These are phyloP conservation scores for Trametes cubensis DNA, from an alignment of 768 basidiomycete species.

Conservation along the genomic window DNA sequence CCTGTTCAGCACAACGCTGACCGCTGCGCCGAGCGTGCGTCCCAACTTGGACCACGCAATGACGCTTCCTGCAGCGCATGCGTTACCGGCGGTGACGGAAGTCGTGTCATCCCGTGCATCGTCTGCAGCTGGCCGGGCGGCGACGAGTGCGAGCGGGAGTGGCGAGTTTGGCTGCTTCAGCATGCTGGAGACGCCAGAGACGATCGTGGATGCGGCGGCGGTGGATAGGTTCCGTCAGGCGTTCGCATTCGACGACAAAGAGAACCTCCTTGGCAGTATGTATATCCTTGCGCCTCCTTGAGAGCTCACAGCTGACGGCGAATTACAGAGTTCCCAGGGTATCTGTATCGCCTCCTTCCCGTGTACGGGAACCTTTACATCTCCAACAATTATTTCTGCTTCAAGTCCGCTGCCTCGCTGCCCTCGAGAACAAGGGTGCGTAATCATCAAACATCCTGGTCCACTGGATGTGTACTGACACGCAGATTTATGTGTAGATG, in stretches of 20 bases:
- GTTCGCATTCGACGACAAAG: constrained; percentile 90
- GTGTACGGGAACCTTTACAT: constrained; percentile 87
- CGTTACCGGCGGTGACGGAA: constrained; percentile 53
- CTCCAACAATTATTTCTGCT: constrained; percentile 92
- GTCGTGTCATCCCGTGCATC: constrained; percentile 52
- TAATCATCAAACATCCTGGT: not conserved
- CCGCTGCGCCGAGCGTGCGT: constrained; percentile 8
- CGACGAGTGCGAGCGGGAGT: constrained; percentile 30
- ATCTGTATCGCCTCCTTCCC: constrained; percentile 87
- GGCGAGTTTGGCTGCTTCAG: constrained; percentile 73
- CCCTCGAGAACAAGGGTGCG: constrained; percentile 81
- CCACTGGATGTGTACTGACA: too few species aligned
- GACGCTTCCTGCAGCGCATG: constrained; percentile 31
- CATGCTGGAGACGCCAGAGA: constrained; percentile 75
- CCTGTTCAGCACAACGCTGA: constrained; percentile 25
- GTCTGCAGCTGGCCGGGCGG: constrained; percentile 25
- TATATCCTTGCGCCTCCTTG: constrained; percentile 23
- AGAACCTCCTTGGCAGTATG: constrained; percentile 86
- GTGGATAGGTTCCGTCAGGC: constrained; percentile 75
- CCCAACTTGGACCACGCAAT: constrained; percentile 25
- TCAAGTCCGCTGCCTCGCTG: constrained; percentile 84
- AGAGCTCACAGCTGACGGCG: not conserved
- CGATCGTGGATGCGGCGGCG: constrained; percentile 60
- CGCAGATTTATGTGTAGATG: constrained; percentile 61
- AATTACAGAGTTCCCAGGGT: constrained; percentile 81